Evolutionary conservation across 1,284 basidiomycete genomes (phyloP).

Genomic region (Heliocybe sulcata): DNA sequence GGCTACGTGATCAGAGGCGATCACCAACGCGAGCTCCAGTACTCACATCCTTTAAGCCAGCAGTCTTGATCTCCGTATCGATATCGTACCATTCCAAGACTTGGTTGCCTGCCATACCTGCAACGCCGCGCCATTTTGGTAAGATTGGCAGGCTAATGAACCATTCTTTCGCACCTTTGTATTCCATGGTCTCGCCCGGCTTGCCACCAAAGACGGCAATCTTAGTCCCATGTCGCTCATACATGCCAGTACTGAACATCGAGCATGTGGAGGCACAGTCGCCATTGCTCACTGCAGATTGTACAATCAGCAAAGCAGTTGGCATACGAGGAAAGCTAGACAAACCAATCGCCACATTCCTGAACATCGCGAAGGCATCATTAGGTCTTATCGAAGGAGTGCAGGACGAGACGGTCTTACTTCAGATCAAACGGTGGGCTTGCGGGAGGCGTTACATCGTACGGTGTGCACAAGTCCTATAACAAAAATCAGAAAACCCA

Average conservation of each 20-base stretch:
- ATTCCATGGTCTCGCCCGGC: constrained; percentile 42
- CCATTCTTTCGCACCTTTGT: constrained; percentile 30
- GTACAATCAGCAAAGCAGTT: neutral
- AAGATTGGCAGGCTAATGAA: neutral
- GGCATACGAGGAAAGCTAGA: neutral
- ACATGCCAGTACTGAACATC: constrained; percentile 58
- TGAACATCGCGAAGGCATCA: neutral
- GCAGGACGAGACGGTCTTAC: neutral
- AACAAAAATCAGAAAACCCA: neutral
- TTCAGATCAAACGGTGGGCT: constrained; percentile 46
- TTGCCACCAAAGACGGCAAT: constrained; percentile 57
- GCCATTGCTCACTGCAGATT: constrained; percentile 29
- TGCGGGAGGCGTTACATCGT: constrained; percentile 33
- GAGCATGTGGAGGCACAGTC: constrained; percentile 63
- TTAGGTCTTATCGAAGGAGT: neutral
- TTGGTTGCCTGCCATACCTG: constrained; percentile 55
- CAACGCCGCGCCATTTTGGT: neutral
- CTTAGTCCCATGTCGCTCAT: constrained; percentile 47
- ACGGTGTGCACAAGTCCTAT: neutral
- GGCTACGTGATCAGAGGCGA: neutral
- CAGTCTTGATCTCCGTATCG: constrained; percentile 59
- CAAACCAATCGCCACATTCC: neutral
- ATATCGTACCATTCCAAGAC: constrained; percentile 58
- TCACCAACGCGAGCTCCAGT: neutral
- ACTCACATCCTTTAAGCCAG: constrained; percentile 35